These are phyloP conservation scores for Aspergillus pseudoterreus DNA, from an alignment of 2,329 filamentous ascomycete species.

Conservation along the genomic window DNA sequence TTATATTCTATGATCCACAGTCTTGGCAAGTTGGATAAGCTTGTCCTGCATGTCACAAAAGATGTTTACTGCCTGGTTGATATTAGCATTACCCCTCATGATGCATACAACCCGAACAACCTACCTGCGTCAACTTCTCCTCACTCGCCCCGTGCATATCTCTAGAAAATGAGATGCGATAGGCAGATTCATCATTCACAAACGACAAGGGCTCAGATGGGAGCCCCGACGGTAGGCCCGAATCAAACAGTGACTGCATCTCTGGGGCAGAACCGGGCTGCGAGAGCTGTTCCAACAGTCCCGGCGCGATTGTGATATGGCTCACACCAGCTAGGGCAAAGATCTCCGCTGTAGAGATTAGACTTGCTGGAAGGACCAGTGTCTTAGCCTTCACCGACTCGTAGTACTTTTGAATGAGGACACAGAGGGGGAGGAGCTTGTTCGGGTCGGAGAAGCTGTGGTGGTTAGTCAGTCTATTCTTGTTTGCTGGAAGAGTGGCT, in stretches of 20 bases:
- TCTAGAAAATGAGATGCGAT: constrained; percentile 51
- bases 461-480: not conserved
- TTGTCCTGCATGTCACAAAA: constrained; percentile 17
- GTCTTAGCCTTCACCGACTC: constrained; percentile 41
- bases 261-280: constrained; percentile 33
- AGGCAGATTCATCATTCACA: constrained; percentile 44
- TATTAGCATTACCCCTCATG: not conserved
- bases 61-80: constrained; percentile 14
- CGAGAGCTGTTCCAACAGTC: constrained; percentile 48
- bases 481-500: not conserved
- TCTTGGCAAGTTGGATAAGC: constrained; percentile 3
- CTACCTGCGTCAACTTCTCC: constrained; percentile 47
- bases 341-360: constrained; percentile 58
- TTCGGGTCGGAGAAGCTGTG: constrained; percentile 24
- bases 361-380: constrained; percentile 54
- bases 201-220: constrained; percentile 20
- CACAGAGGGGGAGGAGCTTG: constrained; percentile 46
- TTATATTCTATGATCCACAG: too few relatives aligned
- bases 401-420: constrained; percentile 53
- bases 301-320: constrained; percentile 58
- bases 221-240: constrained; percentile 9
- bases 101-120: constrained; percentile 7
- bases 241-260: constrained; percentile 29
- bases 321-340: constrained; percentile 55
- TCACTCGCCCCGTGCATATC: constrained; percentile 40